phyloP scores from a whole-genome alignment of 2,329 filamentous ascomycete genomes.

The Fusarium lyarnte region DNA sequence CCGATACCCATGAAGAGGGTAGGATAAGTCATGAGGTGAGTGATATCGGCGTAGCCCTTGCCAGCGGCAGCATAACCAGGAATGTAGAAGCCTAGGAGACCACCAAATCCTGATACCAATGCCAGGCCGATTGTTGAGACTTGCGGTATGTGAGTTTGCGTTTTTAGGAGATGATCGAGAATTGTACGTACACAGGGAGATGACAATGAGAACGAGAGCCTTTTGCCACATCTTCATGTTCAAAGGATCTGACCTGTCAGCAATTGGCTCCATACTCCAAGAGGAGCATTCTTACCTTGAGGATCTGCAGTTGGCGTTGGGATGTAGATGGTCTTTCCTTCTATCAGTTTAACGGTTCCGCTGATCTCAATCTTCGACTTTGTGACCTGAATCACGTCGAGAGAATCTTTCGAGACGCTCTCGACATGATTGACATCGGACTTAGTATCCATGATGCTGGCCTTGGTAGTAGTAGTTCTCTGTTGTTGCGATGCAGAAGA shows the following conservation, averaged over 20 bases:
- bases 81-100: conserved; percentile 15
- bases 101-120: conserved; percentile 15
- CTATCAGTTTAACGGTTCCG: conserved; percentile 35
- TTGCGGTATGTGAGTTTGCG: not conserved
- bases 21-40: conserved; percentile 17
- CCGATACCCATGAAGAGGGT: conserved; percentile 33
- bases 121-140: conserved; percentile 17
- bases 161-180: accelerated
- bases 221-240: conserved; percentile 41
- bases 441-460: conserved; percentile 31
- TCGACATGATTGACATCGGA: conserved; percentile 32
- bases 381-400: conserved; percentile 25
- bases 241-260: conserved; percentile 28
- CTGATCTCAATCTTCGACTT: conserved; percentile 33
- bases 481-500: conserved; percentile 8
- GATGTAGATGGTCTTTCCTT: conserved; percentile 30
- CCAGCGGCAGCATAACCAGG: conserved; percentile 5
- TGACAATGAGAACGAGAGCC: conserved; percentile 25
- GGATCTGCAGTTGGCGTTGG: conserved; percentile 36
- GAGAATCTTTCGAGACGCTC: conserved; percentile 25
- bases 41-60: conserved; percentile 18
- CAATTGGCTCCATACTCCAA: not conserved
- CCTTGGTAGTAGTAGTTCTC: not conserved
- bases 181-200: conserved; percentile 26
- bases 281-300: not conserved